Evolutionary conservation across 2,329 filamentous ascomycete genomes (phyloP), one percentile per base, ranked within the genome.

Genomic region (Raffaelea albimanens): DNA sequence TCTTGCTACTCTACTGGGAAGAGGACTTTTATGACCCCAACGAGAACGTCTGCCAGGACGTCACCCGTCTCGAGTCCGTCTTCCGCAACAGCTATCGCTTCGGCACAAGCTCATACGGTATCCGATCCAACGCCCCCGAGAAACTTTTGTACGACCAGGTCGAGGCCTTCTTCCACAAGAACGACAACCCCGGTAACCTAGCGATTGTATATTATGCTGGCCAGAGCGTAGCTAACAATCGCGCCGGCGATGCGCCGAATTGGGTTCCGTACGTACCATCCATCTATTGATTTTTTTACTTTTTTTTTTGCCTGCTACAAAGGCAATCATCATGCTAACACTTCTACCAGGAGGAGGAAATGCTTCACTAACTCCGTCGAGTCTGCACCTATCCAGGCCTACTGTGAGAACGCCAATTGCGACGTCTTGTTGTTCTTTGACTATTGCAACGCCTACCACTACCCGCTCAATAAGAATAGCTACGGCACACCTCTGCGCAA

Each of bases 191-290:
- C 1, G 49, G 49, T 5, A 38, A 48, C 14, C 45, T 56, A 5
- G 47, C 53, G 42, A 53, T 56, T 13, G 22, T 56, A 2, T 53
- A 55, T 45, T 56, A 55, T 14, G 46, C 50, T 36, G 54, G 54
- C 22, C 44, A 49, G 11, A 44, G 42, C 18, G 40, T 46, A 3
- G 41, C 48, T 11, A 50, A 51, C 16, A 21, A 21, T 13, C 14
- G 23, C 3, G 19, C n/a, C 3, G 50, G 48, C 31, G 42, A 47
- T 25, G 31, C 52, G 11, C 50, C 52, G 0, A 13, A 51, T 9
- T 54, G 52, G 49, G 44, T 43, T 19, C 53, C 53, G 53, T 55
- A 49, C 5, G 53, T 52, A 9, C 11, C 41, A 3, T 8, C 29
- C 3, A 25, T 29, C 25, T 29, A 29, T 13, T 13, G 25, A 29